phyloP scores from a whole-genome alignment of 192 early-diverging fungal genomes.

The Podila clonocystis region DNA sequence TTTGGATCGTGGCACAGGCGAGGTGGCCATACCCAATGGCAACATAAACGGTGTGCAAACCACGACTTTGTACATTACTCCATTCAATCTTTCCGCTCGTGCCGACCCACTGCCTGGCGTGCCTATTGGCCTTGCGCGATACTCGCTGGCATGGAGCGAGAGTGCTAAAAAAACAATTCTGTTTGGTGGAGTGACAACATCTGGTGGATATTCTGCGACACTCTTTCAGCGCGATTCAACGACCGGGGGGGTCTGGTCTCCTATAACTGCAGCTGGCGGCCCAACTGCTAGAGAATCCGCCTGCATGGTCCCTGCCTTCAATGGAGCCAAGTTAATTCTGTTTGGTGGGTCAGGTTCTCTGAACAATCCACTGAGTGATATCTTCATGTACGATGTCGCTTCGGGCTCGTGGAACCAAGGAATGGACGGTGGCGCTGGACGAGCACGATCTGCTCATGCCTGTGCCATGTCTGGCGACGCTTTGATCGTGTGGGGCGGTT shows the following conservation, averaged over 20 bases:
- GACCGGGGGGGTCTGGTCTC: neutral
- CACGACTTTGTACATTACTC: too few species aligned
- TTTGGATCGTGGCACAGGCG: too few species aligned
- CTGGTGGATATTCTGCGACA: too few species aligned
- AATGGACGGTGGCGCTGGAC: neutral
- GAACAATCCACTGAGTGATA: neutral
- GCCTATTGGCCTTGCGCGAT: too few species aligned
- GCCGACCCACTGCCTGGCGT: too few species aligned
- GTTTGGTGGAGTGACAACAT: too few species aligned
- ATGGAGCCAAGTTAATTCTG: conserved; percentile 4
- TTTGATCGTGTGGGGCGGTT: conserved; percentile 15
- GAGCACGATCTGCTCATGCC: neutral
- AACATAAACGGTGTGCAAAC: too few species aligned
- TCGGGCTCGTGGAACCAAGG: neutral
- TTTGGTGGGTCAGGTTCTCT: neutral
- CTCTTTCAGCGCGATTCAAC: too few species aligned
- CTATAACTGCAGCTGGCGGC: neutral
- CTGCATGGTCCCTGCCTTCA: conserved; percentile 1
- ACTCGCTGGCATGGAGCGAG: too few species aligned
- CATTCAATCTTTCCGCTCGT: too few species aligned
- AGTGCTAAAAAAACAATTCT: too few species aligned
- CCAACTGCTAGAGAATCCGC: neutral
- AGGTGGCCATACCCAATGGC: too few species aligned
- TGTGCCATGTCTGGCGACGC: conserved; percentile 2
- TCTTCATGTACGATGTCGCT: conserved; percentile 6